Percentiles rank a stretch among this genome's conserved stretches.
Evolutionary conservation across 75 land plant genomes (phyloP).

Genomic region (Sequoiadendron giganteum): DNA sequence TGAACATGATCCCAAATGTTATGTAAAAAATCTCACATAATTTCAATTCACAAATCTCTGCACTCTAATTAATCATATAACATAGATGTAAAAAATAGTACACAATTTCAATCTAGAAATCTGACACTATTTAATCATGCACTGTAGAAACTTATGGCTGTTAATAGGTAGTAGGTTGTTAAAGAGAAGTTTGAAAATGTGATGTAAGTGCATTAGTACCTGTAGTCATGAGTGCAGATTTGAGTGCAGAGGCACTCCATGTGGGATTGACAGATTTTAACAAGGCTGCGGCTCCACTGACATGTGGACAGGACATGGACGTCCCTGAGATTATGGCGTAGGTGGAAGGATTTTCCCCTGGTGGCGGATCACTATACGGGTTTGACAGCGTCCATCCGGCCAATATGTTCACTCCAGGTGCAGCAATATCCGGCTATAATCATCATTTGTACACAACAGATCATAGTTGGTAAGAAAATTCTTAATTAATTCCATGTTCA

Average conservation of each 20-base stretch:
- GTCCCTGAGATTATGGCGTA: constrained; percentile 34
- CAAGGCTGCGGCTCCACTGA: constrained; percentile 42
- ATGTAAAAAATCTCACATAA: too few relatives aligned
- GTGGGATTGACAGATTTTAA: constrained; percentile 34
- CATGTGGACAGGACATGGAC: constrained; percentile 55
- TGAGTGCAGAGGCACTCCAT: constrained; percentile 52
- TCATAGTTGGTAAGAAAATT: constrained; percentile 40
- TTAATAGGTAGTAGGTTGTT: too few relatives aligned
- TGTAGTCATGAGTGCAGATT: constrained; percentile 57
- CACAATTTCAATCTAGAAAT: too few relatives aligned
- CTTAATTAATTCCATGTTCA: constrained; percentile 8
- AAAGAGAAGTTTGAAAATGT: too few relatives aligned
- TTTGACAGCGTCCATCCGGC: constrained; percentile 23
- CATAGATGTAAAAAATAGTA: too few relatives aligned
- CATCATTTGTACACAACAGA: background rate
- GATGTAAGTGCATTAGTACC: background rate
- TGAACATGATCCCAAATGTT: too few relatives aligned
- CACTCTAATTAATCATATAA: too few relatives aligned
- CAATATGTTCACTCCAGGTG: constrained; percentile 29
- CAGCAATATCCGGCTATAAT: constrained; percentile 31
- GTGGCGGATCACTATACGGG: constrained; percentile 7
- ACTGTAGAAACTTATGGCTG: too few relatives aligned
- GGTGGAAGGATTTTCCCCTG: constrained; percentile 2
- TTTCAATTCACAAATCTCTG: too few relatives aligned
- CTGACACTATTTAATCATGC: too few relatives aligned